Conservation (phyloP, 768 basidiomycete genomes). For the Naganishia antarctica region DNA sequence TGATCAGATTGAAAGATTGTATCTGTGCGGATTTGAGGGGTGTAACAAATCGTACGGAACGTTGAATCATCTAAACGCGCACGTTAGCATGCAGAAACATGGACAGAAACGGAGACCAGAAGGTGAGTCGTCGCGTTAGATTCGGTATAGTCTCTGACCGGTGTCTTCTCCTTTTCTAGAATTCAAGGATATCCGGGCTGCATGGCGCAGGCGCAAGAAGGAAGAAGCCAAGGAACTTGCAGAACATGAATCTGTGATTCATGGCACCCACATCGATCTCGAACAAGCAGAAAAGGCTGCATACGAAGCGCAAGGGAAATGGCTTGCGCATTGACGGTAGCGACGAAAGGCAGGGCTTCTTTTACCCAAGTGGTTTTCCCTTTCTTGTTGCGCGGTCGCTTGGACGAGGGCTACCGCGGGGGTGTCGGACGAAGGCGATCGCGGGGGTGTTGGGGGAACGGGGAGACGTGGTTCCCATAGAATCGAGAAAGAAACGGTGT, state of each 20-base stretch:
- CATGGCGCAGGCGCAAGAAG: slow-evolving; percentile 91
- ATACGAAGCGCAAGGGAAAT: slow-evolving; percentile 25
- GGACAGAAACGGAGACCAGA: slow-evolving; percentile 81
- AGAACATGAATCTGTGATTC: slow-evolving; percentile 28
- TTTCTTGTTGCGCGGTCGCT: no score
- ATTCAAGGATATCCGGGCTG: slow-evolving; percentile 95
- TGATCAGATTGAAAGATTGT: slow-evolving; percentile 92
- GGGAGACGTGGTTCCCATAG: no score
- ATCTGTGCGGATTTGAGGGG: slow-evolving; percentile 63
- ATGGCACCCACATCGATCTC: slow-evolving; percentile 28
- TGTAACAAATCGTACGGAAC: slow-evolving; percentile 84
- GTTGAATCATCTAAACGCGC: slow-evolving; percentile 93
- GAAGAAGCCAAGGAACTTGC: slow-evolving; percentile 52
- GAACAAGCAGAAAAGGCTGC: slow-evolving; percentile 18
- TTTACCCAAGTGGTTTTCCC: not conserved
- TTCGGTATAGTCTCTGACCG: not conserved
- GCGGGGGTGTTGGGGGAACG: no score
- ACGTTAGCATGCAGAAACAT: slow-evolving; percentile 98
- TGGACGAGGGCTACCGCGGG: no score
- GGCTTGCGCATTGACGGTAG: slow-evolving; percentile 23
- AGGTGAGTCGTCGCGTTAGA: slow-evolving; percentile 57
- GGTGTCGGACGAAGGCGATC: no score
- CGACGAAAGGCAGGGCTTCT: slow-evolving; percentile 16
- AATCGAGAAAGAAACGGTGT: no score
- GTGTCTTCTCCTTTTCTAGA: slow-evolving; percentile 56